A percentile compares a stretch with the other conserved stretches of the same genome.
Conservation (phyloP, 257 asterid genomes). For the Scutellaria minor region DNA sequence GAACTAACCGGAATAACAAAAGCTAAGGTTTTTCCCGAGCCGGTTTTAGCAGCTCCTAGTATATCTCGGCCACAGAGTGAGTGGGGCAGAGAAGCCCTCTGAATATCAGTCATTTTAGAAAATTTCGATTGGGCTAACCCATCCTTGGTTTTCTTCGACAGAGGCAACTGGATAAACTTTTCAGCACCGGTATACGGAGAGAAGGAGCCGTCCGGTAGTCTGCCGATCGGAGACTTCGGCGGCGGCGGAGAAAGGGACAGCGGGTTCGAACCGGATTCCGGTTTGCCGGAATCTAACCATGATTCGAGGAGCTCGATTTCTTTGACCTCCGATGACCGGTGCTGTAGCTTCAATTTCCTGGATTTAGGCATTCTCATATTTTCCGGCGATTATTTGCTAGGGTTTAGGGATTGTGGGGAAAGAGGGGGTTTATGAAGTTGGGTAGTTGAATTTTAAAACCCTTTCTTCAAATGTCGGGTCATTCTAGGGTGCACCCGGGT, state of each 20-base stretch:
- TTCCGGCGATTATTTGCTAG: conserved; percentile 16
- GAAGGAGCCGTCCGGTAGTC: conserved; percentile 61
- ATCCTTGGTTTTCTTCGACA: conserved; percentile 84
- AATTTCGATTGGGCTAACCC: conserved; percentile 58
- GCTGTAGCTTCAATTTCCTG: conserved; percentile 34
- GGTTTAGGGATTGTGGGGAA: conserved; percentile 8
- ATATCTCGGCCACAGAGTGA: conserved; percentile 89
- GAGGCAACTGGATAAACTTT: conserved; percentile 62
- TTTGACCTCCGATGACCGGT: conserved; percentile 49
- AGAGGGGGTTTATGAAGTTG: conserved; percentile 1
- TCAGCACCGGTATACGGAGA: conserved; percentile 72
- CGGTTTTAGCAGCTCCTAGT: conserved; percentile 98
- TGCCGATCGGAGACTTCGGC: conserved; percentile 62
- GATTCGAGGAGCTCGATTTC: conserved; percentile 78
- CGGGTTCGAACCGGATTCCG: conserved; percentile 79
- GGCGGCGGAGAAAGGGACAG: conserved; percentile 62
- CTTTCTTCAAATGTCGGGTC: no score
- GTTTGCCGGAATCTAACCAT: conserved; percentile 74
- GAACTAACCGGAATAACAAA: conserved; percentile 79
- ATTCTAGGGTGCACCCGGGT: no score
- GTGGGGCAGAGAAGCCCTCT: conserved; percentile 94
- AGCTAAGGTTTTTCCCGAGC: conserved; percentile 96
- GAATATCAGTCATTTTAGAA: conserved; percentile 79
- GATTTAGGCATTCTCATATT: conserved; percentile 30
- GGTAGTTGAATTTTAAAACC: no score